Evolutionary conservation across 768 basidiomycete species (phyloP), one percentile per base, ranked within the genome.

Genomic region (Coprinopsis cinerea): DNA sequence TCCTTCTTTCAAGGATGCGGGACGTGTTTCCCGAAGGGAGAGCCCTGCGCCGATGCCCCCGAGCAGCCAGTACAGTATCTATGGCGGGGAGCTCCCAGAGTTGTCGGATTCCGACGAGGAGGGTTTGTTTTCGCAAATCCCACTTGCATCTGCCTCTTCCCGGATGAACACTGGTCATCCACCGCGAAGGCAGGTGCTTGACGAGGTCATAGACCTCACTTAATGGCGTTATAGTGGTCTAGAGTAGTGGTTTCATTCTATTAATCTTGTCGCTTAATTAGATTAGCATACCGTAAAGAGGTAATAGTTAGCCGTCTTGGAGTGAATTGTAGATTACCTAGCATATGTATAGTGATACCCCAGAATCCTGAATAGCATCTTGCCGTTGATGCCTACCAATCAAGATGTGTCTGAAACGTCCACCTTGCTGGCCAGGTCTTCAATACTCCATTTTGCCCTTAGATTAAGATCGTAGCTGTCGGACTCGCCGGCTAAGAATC

Each of bases 361-460:
- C 39, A 30, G 44, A 10, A 14, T 7, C 18, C 37, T 20, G n/a
- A n/a, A n/a, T n/a, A n/a, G n/a, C n/a, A n/a, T n/a, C n/a, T n/a
- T n/a, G n/a, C n/a, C n/a, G n/a, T n/a, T n/a, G n/a, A n/a, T n/a
- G n/a, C n/a, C n/a, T n/a, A n/a, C n/a, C n/a, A n/a, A n/a, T n/a
- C n/a, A n/a, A n/a, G n/a, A n/a, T n/a, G n/a, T n/a, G n/a, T n/a
- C n/a, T n/a, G n/a, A n/a, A n/a, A n/a, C n/a, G 11, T 40, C 18
- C 37, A 7, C 18, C 7, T 20, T 7, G 10, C 4, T n/a, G 17
- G 27, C 7, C 26, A 65, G 39, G 6, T 85, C 79, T 57, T 90
- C 85, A 15, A 95, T 78, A 45, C 75, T 79, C 94, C 94, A 98
- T 61, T 83, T 85, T 14, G 88, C 68, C 26, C 74, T 69, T 5